Percentiles rank a stretch among this genome's conserved stretches.
phyloP scores from a whole-genome alignment of 495 filamentous ascomycete genomes.

The Chaetomidium leptoderma region DNA sequence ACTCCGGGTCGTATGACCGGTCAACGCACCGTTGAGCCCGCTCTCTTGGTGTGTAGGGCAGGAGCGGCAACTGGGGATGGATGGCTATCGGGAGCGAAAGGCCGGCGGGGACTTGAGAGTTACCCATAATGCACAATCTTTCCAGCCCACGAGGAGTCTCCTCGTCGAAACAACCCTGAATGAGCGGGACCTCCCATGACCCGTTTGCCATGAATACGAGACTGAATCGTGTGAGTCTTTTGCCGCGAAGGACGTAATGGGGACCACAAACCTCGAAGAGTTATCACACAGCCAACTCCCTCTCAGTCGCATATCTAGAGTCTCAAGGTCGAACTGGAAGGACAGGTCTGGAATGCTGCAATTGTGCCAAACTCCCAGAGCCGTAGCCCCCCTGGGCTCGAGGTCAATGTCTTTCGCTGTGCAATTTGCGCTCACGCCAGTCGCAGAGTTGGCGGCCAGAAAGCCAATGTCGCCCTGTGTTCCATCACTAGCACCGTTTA shows the following conservation, averaged over 20 bases:
- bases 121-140: neutral
- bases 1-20: neutral
- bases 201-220: neutral
- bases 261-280: neutral
- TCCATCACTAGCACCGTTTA: neutral
- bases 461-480: neutral
- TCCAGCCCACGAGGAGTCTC: neutral
- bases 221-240: no score
- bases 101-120: neutral
- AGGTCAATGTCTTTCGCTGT: neutral
- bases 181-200: neutral
- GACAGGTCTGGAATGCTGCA: neutral
- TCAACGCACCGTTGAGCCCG: neutral
- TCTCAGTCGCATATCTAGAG: neutral
- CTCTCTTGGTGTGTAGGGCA: neutral
- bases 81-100: neutral
- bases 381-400: neutral
- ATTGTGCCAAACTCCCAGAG: neutral
- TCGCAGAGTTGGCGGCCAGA: neutral
- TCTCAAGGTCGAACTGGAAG: neutral
- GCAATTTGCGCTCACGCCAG: neutral
- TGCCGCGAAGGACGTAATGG: neutral
- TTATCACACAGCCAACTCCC: neutral
- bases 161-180: neutral
- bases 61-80: neutral